A percentile compares a stretch with the other conserved stretches of the same genome.
These are phyloP conservation scores for Cytospora piceae DNA, from an alignment of 2,329 filamentous ascomycete genomes.

Conservation along the genomic window DNA sequence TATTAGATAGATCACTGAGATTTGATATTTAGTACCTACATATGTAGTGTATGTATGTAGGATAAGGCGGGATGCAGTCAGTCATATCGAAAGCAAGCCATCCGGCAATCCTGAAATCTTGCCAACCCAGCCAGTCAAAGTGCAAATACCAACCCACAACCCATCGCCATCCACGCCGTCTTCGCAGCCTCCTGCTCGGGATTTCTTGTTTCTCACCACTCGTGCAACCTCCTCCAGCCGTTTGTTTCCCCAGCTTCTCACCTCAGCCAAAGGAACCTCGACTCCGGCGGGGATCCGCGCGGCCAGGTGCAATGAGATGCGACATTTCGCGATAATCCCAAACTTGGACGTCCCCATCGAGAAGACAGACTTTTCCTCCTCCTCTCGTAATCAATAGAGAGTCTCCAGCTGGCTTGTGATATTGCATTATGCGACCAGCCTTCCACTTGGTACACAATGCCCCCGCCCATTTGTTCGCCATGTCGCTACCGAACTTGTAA, in stretches of 20 bases:
- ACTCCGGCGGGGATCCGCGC: not conserved
- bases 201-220: slow-evolving; percentile 15
- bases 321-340: slow-evolving; percentile 10
- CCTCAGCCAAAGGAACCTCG: slow-evolving; percentile 1
- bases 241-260: not conserved
- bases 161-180: slow-evolving; percentile 5
- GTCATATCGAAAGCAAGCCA: slow-evolving; percentile 5
- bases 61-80: slow-evolving; percentile 4
- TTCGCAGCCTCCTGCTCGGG: not conserved
- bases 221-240: slow-evolving; percentile 5
- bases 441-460: not conserved
- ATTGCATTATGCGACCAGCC: slow-evolving; percentile 15
- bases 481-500: slow-evolving; percentile 1
- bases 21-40: too few relatives aligned
- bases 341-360: slow-evolving; percentile 3
- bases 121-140: not conserved
- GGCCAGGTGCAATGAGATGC: slow-evolving; percentile 10
- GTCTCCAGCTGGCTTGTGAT: not conserved
- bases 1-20: not conserved
- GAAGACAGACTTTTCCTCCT: not conserved
- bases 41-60: not conserved
- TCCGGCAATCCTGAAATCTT: slow-evolving; percentile 7
- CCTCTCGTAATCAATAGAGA: not conserved
- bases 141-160: too few relatives aligned
- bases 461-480: slow-evolving; percentile 3